Conservation (phyloP, 176 grass and related monocot species). For the Cenchrus purpureus region DNA sequence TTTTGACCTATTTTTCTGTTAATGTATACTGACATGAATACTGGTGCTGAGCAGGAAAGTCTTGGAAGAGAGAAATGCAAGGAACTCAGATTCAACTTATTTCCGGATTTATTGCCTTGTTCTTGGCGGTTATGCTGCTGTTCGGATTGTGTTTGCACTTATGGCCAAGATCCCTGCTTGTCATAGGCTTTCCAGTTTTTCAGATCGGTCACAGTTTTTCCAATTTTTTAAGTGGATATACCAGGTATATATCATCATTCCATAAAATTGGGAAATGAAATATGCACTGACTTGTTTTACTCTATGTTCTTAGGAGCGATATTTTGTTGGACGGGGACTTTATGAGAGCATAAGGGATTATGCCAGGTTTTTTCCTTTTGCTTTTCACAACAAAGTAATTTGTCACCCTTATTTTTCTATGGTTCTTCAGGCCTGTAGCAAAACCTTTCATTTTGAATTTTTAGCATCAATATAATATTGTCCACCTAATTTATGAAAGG, state of each 20-base stretch:
- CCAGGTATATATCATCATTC: slow-evolving; percentile 57
- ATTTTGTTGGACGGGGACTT: slow-evolving; percentile 89
- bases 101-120: slow-evolving; percentile 85
- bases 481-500: background rate
- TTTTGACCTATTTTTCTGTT: slow-evolving; percentile 25
- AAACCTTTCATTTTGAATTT: background rate
- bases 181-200: slow-evolving; percentile 74
- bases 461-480: slow-evolving; percentile 17
- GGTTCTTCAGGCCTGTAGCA: background rate
- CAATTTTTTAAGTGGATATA: slow-evolving; percentile 99
- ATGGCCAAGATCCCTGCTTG: slow-evolving; percentile 95
- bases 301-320: slow-evolving; percentile 73
- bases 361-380: slow-evolving; percentile 63
- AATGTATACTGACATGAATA: slow-evolving; percentile 29
- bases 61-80: slow-evolving; percentile 70
- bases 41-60: slow-evolving; percentile 76
- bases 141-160: slow-evolving; percentile 65
- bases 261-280: slow-evolving; percentile 15
- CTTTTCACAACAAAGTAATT: slow-evolving; percentile 7
- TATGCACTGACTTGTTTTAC: slow-evolving; percentile 36
- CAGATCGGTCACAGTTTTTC: slow-evolving; percentile 85
- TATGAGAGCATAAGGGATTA: slow-evolving; percentile 86
- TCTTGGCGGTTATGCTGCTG: slow-evolving; percentile 87
- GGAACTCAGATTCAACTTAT: slow-evolving; percentile 83
- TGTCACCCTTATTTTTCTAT: background rate